phyloP scores from a whole-genome alignment of 129 eudicot genomes.

The Tagetes erecta region DNA sequence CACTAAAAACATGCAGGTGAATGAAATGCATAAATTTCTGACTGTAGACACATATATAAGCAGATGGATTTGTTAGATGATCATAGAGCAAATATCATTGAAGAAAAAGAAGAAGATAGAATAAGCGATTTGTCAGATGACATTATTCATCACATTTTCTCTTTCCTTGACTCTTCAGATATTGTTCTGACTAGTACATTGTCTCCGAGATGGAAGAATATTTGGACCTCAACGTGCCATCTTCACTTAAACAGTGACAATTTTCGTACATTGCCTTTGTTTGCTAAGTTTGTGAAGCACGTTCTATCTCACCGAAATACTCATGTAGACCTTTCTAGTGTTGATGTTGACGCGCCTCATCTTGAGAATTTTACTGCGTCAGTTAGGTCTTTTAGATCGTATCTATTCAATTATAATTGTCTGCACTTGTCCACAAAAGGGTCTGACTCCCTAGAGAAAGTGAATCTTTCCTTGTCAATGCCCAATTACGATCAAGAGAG shows the following conservation, averaged over 20 bases:
- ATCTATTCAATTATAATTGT: background rate
- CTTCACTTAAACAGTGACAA: background rate
- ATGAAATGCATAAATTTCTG: no score
- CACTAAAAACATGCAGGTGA: no score
- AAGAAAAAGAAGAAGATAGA: background rate
- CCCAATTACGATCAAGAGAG: no score
- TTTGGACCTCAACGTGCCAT: constrained; percentile 3
- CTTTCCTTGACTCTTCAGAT: no score
- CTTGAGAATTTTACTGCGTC: constrained; percentile 17
- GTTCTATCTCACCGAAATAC: constrained; percentile 7
- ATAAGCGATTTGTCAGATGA: no score
- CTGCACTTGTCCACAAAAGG: background rate
- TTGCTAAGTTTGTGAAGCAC: constrained; percentile 6
- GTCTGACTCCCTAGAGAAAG: constrained; percentile 18
- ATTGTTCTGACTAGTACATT: background rate
- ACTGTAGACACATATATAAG: no score
- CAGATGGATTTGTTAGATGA: background rate
- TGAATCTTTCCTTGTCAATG: constrained; percentile 2
- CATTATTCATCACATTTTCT: no score
- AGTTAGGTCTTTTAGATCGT: background rate
- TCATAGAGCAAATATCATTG: no score
- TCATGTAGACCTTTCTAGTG: background rate
- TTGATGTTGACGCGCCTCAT: constrained; percentile 20
- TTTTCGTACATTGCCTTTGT: background rate
- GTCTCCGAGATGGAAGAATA: constrained; percentile 14